Evolutionary conservation across 164 flowering plant genomes (phyloP).

Genomic region (Vitis riparia): DNA sequence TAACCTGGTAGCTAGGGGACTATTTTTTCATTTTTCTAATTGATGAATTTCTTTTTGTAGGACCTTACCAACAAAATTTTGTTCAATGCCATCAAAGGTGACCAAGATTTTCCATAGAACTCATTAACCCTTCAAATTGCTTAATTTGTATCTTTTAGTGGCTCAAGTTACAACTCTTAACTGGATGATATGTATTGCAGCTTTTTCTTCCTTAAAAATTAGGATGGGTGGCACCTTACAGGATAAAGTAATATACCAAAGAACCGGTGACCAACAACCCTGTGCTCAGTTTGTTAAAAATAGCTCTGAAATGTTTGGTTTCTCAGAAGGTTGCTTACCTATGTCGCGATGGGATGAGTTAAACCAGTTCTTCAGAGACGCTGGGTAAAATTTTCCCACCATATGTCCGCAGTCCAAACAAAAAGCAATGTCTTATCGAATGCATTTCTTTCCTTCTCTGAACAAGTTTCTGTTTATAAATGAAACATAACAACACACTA

Average conservation of each 20-base stretch:
- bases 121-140: background rate
- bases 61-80: constrained; percentile 23
- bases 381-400: constrained; percentile 22
- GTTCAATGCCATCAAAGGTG: constrained; percentile 32
- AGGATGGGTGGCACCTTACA: constrained; percentile 42
- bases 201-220: constrained; percentile 30
- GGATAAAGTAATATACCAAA: constrained; percentile 30
- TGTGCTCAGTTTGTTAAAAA: constrained; percentile 20
- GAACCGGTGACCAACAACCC: constrained; percentile 2
- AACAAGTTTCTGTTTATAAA: background rate
- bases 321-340: constrained; percentile 29
- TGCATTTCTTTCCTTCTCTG: background rate
- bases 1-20: constrained; percentile 5
- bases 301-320: constrained; percentile 26
- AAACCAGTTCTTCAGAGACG: constrained; percentile 22
- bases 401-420: background rate
- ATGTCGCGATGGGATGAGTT: constrained; percentile 36
- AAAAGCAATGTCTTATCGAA: background rate
- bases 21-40: constrained; percentile 9
- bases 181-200: constrained; percentile 13
- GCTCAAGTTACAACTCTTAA: no score
- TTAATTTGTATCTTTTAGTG: no score
- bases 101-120: background rate
- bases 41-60: constrained; percentile 6
- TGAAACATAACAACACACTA: background rate